Base-by-base conservation (phyloP, 2,329 filamentous ascomycete genomes). In the Didymella glomerata region DNA sequence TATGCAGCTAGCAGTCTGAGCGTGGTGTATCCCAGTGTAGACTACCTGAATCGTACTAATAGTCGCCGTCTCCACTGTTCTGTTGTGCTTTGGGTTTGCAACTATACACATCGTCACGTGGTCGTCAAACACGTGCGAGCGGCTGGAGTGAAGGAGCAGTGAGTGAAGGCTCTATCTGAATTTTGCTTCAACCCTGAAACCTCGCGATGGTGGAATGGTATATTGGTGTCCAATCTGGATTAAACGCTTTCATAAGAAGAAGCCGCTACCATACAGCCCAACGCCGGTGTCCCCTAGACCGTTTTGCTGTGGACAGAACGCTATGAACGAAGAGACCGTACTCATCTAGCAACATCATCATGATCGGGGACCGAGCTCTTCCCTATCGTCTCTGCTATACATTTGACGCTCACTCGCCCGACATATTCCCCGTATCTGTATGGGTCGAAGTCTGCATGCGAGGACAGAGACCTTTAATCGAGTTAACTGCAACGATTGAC, bases 291-390 rank as follows among this genome's bases (percentile, higher is more conserved):
- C 61, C 53, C 61, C 64, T 58, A 56, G 54, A 50, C 51, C 51
- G 40, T 62, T 66, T 69, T 62, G 66, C 62, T 65, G 73, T 64
- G 66, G 68, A 70, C 69, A 65, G 62, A 66, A 65, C 62, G 68
- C 69, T 72, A 65, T 70, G 51, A 67, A 71, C 64, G 50, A 60
- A 61, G 57, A 68, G 51, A 57, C 50, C 50, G 22, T 40, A 54
- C 28, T 47, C 50, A 47, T 54, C 34, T 59, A 54, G 34, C 32
- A 54, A 30, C 50, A 54, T 51, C 40, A 47, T 54, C 56, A 41
- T 50, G 28, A 54, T 28, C 41, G 28, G 49, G 40, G 46, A n/a
- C 32, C 40, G 24, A n/a, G 16, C 40, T 14, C 18, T 41, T 5
- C 25, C 50, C 38, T 40, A 9, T 32, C n/a, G 40, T 49, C 30